These are phyloP conservation scores for Byssothecium circinans DNA, from an alignment of 2,329 filamentous ascomycete genomes.

Conservation along the genomic window DNA sequence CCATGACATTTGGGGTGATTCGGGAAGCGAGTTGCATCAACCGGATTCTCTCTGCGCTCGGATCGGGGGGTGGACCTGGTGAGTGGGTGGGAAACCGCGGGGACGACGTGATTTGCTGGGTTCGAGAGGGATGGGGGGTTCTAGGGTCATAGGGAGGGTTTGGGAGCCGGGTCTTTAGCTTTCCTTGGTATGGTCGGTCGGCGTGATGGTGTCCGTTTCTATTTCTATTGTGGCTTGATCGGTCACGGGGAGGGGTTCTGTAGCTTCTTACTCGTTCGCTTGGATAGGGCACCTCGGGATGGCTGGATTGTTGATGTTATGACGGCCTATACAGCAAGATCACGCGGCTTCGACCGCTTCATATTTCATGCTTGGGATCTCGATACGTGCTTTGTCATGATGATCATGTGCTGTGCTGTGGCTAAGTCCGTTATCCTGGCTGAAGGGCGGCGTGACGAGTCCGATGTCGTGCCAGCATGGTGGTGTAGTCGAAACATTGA, in stretches of 20 bases:
- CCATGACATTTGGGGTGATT: slow-evolving; percentile 9
- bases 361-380: background rate
- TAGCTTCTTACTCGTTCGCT: too few species aligned
- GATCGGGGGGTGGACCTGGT: background rate
- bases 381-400: slow-evolving; percentile 10
- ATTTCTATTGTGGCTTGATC: slow-evolving; percentile 10
- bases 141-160: slow-evolving; percentile 3
- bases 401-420: slow-evolving; percentile 5
- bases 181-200: slow-evolving; percentile 7
- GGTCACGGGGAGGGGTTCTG: slow-evolving; percentile 3
- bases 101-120: slow-evolving; percentile 19
- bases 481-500: background rate
- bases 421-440: slow-evolving; percentile 4
- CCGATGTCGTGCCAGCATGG: background rate
- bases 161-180: slow-evolving; percentile 1
- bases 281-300: too few species aligned
- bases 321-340: slow-evolving; percentile 21
- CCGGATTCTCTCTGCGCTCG: slow-evolving; percentile 1
- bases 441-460: background rate
- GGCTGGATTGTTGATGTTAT: slow-evolving; percentile 16
- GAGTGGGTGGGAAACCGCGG: slow-evolving; percentile 1
- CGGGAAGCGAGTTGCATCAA: slow-evolving; percentile 13
- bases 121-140: slow-evolving; percentile 6
- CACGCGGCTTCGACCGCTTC: background rate
- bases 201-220: background rate